Base-by-base conservation (phyloP, 176 grass and related monocot species). In the Coix lacrymajobi region DNA sequence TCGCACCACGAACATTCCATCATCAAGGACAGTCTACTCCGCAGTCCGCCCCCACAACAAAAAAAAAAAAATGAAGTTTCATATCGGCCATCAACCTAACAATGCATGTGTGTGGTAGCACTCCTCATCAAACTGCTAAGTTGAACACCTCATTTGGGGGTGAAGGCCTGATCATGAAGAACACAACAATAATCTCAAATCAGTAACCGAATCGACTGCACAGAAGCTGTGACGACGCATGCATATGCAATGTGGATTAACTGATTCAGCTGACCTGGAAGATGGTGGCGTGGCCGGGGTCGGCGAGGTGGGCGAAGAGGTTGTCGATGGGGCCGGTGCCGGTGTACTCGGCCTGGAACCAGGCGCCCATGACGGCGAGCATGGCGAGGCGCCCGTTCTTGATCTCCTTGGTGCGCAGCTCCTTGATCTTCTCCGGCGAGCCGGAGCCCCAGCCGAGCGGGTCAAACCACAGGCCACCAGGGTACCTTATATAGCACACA, bases 351-450 rank as follows among this genome's bases (percentile, higher is more conserved):
- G 91, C 91, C 86, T 99, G 96, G 79, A 96, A 95, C 93, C 93
- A 99, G 34, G 93, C 93, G 38, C 96, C 96, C 93, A 99, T 94
- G 54, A 99, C 93, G 29, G 96, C 96, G 73, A 96, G 82, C 96
- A 99, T 99, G 73, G 96, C 93, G 57, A 99, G 82, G 58, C 96
- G 90, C 22, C 96, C 96, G 69, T 99, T 99, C 91, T 99, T 96
- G 78, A 99, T 96, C 93, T 99, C 96, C 89, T 99, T 99, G 34
- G 87, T 89, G 79, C 91, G 90, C 73, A 99, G 86, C 69, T 99
- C 96, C 87, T 87, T 93, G 69, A 99, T 33, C 91, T 92, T 89
- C 87, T 88, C 93, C 2, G 93, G 89, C 28, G 84, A 87, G 19
- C 87, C 93, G 60, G 19, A 71, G 38, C 93, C 96, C 91, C 87